phyloP scores from a whole-genome alignment of 495 filamentous ascomycete genomes.

The Patellaria atrata region DNA sequence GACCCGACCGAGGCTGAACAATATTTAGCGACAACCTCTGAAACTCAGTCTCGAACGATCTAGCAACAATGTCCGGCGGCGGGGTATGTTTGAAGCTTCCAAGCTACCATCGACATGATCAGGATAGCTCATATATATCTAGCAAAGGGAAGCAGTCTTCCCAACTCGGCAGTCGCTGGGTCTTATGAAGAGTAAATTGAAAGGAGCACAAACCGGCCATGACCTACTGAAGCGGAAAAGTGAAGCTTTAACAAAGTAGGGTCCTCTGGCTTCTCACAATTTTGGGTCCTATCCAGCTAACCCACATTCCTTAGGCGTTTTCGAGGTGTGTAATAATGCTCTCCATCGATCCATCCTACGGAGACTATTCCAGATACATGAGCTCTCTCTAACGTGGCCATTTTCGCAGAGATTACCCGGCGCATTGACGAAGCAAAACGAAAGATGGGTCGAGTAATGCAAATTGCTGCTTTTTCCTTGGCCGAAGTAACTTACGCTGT shows the following conservation, averaged over 20 bases:
- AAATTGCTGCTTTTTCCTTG: constrained; percentile 93
- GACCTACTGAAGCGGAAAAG: constrained; percentile 33
- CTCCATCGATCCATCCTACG: too few relatives aligned
- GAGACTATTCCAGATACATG: too few relatives aligned
- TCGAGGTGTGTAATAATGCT: constrained; percentile 51
- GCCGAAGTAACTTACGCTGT: constrained; percentile 97
- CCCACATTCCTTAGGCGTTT: constrained; percentile 47
- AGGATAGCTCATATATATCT: constrained; percentile 8
- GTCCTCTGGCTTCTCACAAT: neutral
- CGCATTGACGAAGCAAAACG: constrained; percentile 98
- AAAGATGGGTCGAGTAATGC: constrained; percentile 99
- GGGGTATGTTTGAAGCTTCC: constrained; percentile 33
- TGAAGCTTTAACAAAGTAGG: constrained; percentile 32
- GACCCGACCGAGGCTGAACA: too few relatives aligned
- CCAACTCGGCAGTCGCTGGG: constrained; percentile 93
- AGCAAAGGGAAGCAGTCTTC: constrained; percentile 92
- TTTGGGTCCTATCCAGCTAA: constrained; percentile 3
- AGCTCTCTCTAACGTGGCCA: constrained; percentile 22
- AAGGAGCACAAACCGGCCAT: constrained; percentile 53
- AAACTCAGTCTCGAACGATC: too few relatives aligned
- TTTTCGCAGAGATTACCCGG: constrained; percentile 67
- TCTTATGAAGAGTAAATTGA: constrained; percentile 96
- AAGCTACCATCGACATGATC: constrained; percentile 8
- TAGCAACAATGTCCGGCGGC: constrained; percentile 55
- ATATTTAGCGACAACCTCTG: too few relatives aligned